Evolutionary conservation across 768 basidiomycete species (phyloP).

Genomic region (Aureoboletus auriporus): DNA sequence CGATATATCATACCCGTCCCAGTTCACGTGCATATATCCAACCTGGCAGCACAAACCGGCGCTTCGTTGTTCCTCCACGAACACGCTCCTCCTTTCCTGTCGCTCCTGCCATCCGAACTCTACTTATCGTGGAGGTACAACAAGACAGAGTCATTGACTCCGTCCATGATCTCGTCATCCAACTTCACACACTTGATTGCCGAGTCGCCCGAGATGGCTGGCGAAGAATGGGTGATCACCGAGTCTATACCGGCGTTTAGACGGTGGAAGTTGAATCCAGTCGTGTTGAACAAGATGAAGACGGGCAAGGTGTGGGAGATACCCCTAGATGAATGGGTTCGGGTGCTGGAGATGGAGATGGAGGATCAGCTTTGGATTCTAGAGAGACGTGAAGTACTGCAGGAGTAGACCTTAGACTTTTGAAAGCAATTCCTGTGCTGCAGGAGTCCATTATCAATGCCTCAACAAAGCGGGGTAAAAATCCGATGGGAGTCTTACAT

Average conservation of each 20-base stretch:
- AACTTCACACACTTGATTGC: conserved; percentile 63
- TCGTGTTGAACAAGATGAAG: conserved; percentile 15
- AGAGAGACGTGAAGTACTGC: conserved; percentile 23
- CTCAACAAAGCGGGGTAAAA: too few relatives aligned
- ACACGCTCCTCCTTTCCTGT: conserved; percentile 48
- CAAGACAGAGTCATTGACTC: conserved; percentile 69
- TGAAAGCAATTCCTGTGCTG: too few relatives aligned
- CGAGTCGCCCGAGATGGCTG: conserved; percentile 35
- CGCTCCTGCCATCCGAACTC: conserved; percentile 11
- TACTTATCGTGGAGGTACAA: conserved; percentile 61
- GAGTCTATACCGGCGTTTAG: conserved; percentile 44
- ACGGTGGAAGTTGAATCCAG: conserved; percentile 31
- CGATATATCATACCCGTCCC: conserved; percentile 6
- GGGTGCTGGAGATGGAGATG: conserved; percentile 35
- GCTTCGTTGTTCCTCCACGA: conserved; percentile 83
- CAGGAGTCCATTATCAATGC: too few relatives aligned
- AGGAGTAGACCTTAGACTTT: too few relatives aligned
- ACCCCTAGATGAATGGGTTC: conserved; percentile 19
- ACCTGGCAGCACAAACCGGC: conserved; percentile 86
- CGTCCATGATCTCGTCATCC: conserved; percentile 37
- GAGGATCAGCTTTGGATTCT: conserved; percentile 48
- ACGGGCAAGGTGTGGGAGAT: conserved; percentile 21
- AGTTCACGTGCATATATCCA: conserved; percentile 76
- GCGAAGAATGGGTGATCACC: conserved; percentile 40
- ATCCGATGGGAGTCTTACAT: too few relatives aligned